A percentile compares a stretch with the other conserved stretches of the same genome.
Conservation (phyloP, 441 rosid species). For the Adansonia grandidieri region DNA sequence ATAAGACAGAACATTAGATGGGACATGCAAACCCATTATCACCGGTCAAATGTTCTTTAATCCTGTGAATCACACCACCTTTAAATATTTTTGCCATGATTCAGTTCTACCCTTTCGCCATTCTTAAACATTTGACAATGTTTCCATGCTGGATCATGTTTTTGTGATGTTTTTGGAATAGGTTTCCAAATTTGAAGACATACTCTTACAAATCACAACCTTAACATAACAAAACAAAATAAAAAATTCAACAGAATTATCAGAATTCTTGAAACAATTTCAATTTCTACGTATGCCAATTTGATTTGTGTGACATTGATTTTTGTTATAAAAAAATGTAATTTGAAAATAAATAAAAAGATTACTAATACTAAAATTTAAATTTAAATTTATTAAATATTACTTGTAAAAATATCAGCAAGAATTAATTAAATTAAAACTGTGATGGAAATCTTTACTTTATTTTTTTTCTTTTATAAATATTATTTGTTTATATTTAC, state of each 20-base stretch:
- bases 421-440: too few relatives aligned
- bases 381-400: too few relatives aligned
- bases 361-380: too few relatives aligned
- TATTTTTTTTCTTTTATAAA: too few relatives aligned
- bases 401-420: too few relatives aligned
- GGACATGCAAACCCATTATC: constrained; percentile 80
- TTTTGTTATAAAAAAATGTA: too few relatives aligned
- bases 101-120: constrained; percentile 68
- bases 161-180: constrained; percentile 65
- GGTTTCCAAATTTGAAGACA: constrained; percentile 61
- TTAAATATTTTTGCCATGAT: constrained; percentile 72
- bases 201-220: constrained; percentile 26
- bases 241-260: not conserved
- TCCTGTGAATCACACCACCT: constrained; percentile 96
- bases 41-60: constrained; percentile 95
- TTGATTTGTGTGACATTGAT: too few relatives aligned
- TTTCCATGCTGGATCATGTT: constrained; percentile 88
- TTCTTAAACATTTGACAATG: constrained; percentile 70
- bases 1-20: constrained; percentile 57
- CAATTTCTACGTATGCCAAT: too few relatives aligned
- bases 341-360: too few relatives aligned
- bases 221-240: constrained; percentile 7
- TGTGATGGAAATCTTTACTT: too few relatives aligned
- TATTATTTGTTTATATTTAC: too few relatives aligned
- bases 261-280: not conserved